Base-by-base conservation (phyloP, 257 asterid genomes). In the Striga asiatica region DNA sequence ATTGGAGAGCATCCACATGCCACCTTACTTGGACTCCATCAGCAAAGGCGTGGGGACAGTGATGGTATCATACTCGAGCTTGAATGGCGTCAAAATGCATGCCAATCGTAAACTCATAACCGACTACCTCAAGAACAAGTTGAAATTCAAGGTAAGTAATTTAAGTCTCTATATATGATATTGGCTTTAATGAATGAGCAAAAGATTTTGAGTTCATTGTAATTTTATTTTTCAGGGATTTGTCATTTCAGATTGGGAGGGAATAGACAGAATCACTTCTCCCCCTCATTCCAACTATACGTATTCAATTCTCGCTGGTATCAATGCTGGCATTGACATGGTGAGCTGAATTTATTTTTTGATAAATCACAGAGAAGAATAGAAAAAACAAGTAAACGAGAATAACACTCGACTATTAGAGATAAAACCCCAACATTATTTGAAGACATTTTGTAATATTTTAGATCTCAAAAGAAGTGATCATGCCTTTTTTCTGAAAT, bases 41-140 rank as follows among this genome's bases (percentile, higher is more conserved):
- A 67, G 67, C 49, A 73, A 77, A 34, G 83, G 83, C 1, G 83
- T 77, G 0, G 62, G 77, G 0, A 73, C 75, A 0, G 55, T 77
- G 58, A 77, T 73, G 83, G 47, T 73, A 48, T 73, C 83, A 0
- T 77, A 77, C 56, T 70, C 80, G 0, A 77, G 78, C 75, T 64
- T 67, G 68, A 77, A 77, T 1, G 80, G 74, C 27, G 6, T 21
- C 0, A 77, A 70, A 63, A 77, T 77, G 83, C 80, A 77, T 8
- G 78, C 75, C 13, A 67, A 73, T 55, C 76, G 62, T 2, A 60
- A 64, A 11, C 69, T 73, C 10, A 61, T 77, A 58, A 73, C 74
- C 0, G 56, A 54, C 17, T 77, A 64, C 23, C 80, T 73, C n/a
- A 77, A 77, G 69, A 58, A 65, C 3, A 77, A 69, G 0, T 51